These are phyloP conservation scores for Alectoria sarmentosa DNA, from an alignment of 495 filamentous ascomycete species.

Conservation along the genomic window DNA sequence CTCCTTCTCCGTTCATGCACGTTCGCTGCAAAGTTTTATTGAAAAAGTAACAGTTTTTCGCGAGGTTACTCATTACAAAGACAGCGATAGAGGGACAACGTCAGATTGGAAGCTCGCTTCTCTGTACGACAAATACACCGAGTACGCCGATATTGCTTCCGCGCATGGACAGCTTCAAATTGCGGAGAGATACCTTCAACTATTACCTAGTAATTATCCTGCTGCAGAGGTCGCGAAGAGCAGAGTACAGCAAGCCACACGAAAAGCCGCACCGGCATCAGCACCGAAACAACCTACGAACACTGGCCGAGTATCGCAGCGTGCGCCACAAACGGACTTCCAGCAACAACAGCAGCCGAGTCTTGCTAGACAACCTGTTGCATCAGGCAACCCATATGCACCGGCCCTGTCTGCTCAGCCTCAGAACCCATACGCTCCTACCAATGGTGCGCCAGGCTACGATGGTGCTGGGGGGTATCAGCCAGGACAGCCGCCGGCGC, in stretches of 20 bases:
- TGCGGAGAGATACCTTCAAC: constrained; percentile 84
- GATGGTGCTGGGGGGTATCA: constrained; percentile 41
- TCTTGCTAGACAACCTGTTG: constrained; percentile 36
- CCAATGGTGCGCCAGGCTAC: constrained; percentile 31
- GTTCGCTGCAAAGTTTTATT: constrained; percentile 82
- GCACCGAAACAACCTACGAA: constrained; percentile 31
- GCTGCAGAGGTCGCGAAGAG: constrained; percentile 83
- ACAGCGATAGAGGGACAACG: constrained; percentile 59
- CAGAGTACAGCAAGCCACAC: constrained; percentile 78
- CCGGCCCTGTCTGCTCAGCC: constrained; percentile 36
- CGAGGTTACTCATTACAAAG: constrained; percentile 83
- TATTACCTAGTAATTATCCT: constrained; percentile 78
- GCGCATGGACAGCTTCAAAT: constrained; percentile 79
- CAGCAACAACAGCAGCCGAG: constrained; percentile 31
- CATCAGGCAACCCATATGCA: constrained; percentile 31
- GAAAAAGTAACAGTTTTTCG: constrained; percentile 99
- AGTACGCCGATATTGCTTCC: constrained; percentile 94
- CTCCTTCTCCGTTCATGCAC: constrained; percentile 86
- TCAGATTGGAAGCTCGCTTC: constrained; percentile 83
- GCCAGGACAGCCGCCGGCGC: constrained; percentile 34
- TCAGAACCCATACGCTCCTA: constrained; percentile 55
- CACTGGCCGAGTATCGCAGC: constrained; percentile 26
- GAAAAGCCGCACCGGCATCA: constrained; percentile 49
- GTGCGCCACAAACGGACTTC: constrained; percentile 18
- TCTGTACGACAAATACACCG: constrained; percentile 90